Base-by-base conservation (phyloP, 108 stramenopile species). In the Phaeodactylum tricornutum region DNA sequence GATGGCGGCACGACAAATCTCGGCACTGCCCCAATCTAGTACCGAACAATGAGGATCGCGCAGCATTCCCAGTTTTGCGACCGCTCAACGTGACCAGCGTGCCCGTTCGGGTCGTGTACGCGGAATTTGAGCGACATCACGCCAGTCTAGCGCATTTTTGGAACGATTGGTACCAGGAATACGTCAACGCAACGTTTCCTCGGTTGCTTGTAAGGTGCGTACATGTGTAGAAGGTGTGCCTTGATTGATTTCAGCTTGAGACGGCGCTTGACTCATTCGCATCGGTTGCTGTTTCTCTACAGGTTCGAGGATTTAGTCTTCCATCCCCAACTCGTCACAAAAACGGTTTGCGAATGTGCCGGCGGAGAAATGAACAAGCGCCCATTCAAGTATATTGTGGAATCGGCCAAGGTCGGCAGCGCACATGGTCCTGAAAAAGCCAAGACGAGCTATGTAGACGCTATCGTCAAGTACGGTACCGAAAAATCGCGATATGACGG, bases 261-360 rank as follows among this genome's bases (percentile, higher is more conserved):
- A n/a, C n/a, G n/a, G n/a, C n/a, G n/a, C n/a, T n/a, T n/a, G n/a
- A n/a, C n/a, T n/a, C n/a, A n/a, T n/a, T n/a, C n/a, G n/a, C n/a
- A n/a, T n/a, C n/a, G n/a, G n/a, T n/a, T n/a, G n/a, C n/a, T n/a
- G n/a, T n/a, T n/a, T n/a, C n/a, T n/a, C n/a, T n/a, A n/a, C n/a
- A n/a, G n/a, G n/a, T 34, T 34, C 33, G 84, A 86, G 50, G 84
- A 86, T 47, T 57, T 85, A 22, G 28, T 86, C 29, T 91, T 81
- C 44, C 69, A 71, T 47, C 66, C 79, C 14, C 64, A 79, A 39
- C 61, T 81, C 29, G 55, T 59, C 0, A 58, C 70, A 14, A 53
- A 56, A 30, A 21, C 42, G 26, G 65, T 83, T 17, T 90, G 88
- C 41, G 59, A 72, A 5, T 90, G 84, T 43, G 74, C 53, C 3